Evolutionary conservation across 768 basidiomycete species (phyloP).

Genomic region (Russula sp.): DNA sequence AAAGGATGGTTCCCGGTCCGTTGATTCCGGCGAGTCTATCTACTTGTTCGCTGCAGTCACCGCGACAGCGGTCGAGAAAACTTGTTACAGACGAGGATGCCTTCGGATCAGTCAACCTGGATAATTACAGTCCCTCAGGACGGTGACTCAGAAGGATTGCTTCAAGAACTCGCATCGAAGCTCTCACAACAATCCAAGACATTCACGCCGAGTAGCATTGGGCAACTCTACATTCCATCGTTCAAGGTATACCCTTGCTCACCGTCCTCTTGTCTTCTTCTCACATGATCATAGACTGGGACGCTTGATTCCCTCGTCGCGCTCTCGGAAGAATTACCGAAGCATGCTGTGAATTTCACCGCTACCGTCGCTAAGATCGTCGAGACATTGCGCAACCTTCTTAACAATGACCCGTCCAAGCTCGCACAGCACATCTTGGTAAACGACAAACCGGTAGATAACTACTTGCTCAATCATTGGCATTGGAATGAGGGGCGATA

Average conservation of each 20-base stretch:
- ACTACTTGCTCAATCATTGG: constrained; percentile 77
- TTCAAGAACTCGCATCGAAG: constrained; percentile 58
- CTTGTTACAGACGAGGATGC: constrained; percentile 46
- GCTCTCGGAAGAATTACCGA: constrained; percentile 88
- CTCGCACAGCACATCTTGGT: constrained; percentile 69
- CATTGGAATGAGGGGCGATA: constrained; percentile 93
- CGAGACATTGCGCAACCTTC: constrained; percentile 83
- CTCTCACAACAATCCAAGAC: constrained; percentile 52
- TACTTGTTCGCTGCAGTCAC: neutral
- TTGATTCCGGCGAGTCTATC: neutral
- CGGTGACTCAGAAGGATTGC: constrained; percentile 72
- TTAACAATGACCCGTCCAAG: constrained; percentile 80
- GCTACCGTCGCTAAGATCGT: constrained; percentile 85
- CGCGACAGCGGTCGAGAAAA: neutral
- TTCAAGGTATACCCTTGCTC: constrained; percentile 65
- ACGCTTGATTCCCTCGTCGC: constrained; percentile 85
- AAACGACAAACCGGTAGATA: constrained; percentile 71
- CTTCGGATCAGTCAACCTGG: constrained; percentile 95
- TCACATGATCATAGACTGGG: constrained; percentile 56
- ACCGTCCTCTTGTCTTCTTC: neutral
- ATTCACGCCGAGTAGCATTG: constrained; percentile 39
- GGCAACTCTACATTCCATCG: constrained; percentile 67
- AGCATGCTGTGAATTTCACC: constrained; percentile 85
- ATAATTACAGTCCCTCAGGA: constrained; percentile 79
- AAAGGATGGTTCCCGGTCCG: neutral